These are phyloP conservation scores for Ajuga reptans DNA, from an alignment of 305 asterid species.

Conservation along the genomic window DNA sequence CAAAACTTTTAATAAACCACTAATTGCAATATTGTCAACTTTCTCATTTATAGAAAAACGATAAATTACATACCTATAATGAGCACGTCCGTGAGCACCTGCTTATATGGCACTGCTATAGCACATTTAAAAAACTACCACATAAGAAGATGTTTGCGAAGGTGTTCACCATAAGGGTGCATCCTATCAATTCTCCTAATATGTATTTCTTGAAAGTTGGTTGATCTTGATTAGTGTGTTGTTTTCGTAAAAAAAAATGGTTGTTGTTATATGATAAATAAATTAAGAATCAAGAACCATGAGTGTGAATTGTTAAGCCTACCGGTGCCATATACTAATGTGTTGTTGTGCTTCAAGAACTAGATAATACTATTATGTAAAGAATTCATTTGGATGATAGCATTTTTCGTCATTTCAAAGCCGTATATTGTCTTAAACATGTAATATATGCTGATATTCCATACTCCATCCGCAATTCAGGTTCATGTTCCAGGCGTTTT, in stretches of 20 bases:
- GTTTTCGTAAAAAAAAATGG: background rate
- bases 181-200: too few relatives aligned
- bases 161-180: too few relatives aligned
- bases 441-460: background rate
- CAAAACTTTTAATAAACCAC: background rate
- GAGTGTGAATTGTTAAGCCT: background rate
- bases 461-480: background rate
- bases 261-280: background rate
- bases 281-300: background rate
- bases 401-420: background rate
- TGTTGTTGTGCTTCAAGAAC: slow-evolving; percentile 8
- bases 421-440: background rate
- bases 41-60: background rate
- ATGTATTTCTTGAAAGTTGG: background rate
- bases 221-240: background rate
- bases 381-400: background rate
- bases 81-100: too few relatives aligned
- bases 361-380: background rate
- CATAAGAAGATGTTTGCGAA: too few relatives aligned
- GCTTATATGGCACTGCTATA: too few relatives aligned
- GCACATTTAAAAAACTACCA: too few relatives aligned
- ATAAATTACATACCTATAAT: too few relatives aligned
- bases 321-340: too few relatives aligned
- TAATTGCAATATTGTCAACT: slow-evolving; percentile 7
- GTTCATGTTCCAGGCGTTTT: slow-evolving; percentile 12